Conservation (phyloP, 176 grass and related monocot genomes). For the Zoysia japonica region DNA sequence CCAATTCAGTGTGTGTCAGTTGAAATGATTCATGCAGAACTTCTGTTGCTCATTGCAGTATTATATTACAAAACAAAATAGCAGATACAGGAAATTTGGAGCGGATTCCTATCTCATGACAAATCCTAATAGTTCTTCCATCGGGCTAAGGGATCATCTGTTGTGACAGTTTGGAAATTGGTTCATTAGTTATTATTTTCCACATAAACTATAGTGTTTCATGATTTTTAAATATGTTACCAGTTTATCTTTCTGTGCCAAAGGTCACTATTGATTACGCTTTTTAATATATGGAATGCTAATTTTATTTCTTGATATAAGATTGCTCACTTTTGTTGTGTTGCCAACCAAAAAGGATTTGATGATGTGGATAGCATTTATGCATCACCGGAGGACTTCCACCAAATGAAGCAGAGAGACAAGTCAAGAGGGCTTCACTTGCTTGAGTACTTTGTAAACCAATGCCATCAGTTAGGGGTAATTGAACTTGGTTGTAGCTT, state of each 20-base stretch:
- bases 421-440: constrained; percentile 92
- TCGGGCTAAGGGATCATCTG: not conserved
- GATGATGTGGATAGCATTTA: constrained; percentile 96
- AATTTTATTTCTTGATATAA: constrained; percentile 3
- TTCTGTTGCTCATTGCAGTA: not conserved
- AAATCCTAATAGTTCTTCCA: not conserved
- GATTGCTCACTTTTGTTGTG: constrained; percentile 28
- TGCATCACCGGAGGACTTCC: constrained; percentile 87
- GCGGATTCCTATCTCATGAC: not conserved
- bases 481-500: constrained; percentile 15
- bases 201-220: not conserved
- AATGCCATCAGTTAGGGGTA: constrained; percentile 85
- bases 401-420: constrained; percentile 67
- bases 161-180: not conserved
- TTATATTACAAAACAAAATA: constrained; percentile 17
- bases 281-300: constrained; percentile 20
- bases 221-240: not conserved
- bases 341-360: constrained; percentile 66
- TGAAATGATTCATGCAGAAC: not conserved
- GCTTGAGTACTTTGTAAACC: constrained; percentile 85
- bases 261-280: not conserved
- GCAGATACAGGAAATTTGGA: not conserved
- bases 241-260: constrained; percentile 14
- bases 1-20: not conserved
- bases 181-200: not conserved